phyloP scores from a whole-genome alignment of 176 grass and related monocot genomes.

The Eleusine indica region DNA sequence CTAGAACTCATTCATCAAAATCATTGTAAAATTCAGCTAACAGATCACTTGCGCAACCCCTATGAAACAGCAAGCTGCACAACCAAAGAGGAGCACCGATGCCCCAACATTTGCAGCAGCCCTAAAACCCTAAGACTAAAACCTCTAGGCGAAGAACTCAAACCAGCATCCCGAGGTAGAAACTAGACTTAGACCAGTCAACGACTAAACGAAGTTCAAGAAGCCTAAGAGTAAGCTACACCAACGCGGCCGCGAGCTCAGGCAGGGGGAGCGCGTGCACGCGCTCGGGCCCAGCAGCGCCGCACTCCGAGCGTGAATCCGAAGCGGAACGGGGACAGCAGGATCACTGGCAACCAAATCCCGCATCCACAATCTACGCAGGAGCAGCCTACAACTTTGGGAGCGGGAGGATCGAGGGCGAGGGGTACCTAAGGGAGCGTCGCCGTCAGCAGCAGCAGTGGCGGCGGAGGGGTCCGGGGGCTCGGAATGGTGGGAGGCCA shows the following conservation, averaged over 20 bases:
- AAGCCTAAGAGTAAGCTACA: constrained; percentile 30
- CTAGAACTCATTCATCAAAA: neutral
- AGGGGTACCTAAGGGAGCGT: constrained; percentile 21
- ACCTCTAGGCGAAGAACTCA: neutral
- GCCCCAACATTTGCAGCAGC: neutral
- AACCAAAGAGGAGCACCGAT: constrained; percentile 3
- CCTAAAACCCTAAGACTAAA: constrained; percentile 47
- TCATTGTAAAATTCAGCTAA: neutral
- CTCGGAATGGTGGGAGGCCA: constrained; percentile 47
- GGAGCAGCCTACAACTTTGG: neutral
- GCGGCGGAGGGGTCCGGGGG: constrained; percentile 24
- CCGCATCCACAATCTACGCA: neutral
- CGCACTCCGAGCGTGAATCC: neutral
- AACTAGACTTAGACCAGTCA: neutral
- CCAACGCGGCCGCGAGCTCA: neutral
- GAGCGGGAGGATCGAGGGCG: neutral
- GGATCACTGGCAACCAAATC: neutral
- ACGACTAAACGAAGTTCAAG: constrained; percentile 6
- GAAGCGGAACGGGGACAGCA: neutral
- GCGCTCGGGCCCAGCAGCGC: neutral
- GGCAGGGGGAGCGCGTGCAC: neutral
- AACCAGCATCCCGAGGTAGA: neutral
- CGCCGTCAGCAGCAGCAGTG: constrained; percentile 2
- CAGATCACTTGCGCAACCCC: neutral
- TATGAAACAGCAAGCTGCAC: neutral